phyloP scores from a whole-genome alignment of 176 grass and related monocot genomes.

The Raddia guianensis region DNA sequence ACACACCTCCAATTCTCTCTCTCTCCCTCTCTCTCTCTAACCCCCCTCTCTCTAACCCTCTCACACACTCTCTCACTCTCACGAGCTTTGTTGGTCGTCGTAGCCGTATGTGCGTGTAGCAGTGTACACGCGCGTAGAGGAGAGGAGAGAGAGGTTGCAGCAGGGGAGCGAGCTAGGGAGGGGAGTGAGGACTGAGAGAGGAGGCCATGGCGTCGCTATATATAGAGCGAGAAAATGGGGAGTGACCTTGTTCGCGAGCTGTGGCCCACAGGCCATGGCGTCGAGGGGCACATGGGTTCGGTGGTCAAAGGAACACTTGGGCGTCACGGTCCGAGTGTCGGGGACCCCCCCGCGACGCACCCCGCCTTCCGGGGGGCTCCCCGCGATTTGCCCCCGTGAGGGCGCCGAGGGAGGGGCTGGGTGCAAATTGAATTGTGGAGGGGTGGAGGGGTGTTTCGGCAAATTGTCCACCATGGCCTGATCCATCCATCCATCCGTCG shows the following conservation, averaged over 20 bases:
- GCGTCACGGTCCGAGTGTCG: slow-evolving; percentile 48
- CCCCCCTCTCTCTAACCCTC: background rate
- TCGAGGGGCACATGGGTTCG: slow-evolving; percentile 25
- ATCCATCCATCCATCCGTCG: background rate
- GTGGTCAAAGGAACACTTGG: slow-evolving; percentile 45
- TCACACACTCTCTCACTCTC: background rate
- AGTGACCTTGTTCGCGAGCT: background rate
- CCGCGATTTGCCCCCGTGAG: background rate
- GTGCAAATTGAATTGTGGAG: background rate
- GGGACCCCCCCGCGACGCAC: background rate
- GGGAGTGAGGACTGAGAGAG: slow-evolving; percentile 15
- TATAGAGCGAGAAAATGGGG: slow-evolving; percentile 42
- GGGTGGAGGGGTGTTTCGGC: background rate
- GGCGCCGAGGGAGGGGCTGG: background rate
- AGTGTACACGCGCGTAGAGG: background rate
- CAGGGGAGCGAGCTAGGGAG: background rate
- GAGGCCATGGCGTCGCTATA: slow-evolving; percentile 30
- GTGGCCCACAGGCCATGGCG: slow-evolving; percentile 4
- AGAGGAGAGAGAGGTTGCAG: background rate
- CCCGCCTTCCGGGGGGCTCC: rapidly evolving
- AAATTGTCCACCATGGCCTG: background rate
- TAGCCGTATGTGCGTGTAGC: background rate
- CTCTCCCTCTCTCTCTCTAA: background rate
- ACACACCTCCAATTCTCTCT: too few relatives aligned
- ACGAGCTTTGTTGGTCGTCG: background rate